Base-by-base conservation (phyloP, 176 grass and related monocot genomes). In the Avena sativa region DNA sequence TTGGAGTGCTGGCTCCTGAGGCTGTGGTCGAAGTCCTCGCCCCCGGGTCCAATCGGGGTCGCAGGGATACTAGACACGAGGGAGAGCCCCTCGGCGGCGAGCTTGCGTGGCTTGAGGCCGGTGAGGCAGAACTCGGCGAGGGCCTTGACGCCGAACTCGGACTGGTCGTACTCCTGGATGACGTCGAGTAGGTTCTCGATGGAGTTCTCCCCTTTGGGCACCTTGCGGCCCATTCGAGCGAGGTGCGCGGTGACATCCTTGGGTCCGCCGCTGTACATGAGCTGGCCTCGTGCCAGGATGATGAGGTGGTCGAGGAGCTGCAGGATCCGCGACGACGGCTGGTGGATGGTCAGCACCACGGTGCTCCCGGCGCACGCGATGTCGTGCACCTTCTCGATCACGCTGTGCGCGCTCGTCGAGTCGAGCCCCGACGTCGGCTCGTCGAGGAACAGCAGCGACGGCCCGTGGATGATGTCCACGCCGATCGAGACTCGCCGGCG, bases 351-450 rank as follows among this genome's bases (percentile, higher is more conserved):
- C 15, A 93, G 86, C 76, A 93, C 89, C 62, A 88, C 88, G 25
- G 91, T 93, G 91, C 91, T 93, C 32, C 91, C 91, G 2, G 82
- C 79, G 91, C 91, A 90, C 20, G 91, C 91, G 85, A 93, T 88
- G 88, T 90, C 85, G 86, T 90, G 88, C 82, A 90, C 91, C 88
- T 88, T 92, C 90, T 94, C 85, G 65, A 97, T 87, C 80, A 97
- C 95, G 78, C 87, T 92, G 84, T 91, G 83, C 61, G 95, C 95
- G 83, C 92, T 94, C n/a, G 95, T 97, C 2, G 95, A 97, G 86
- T 97, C 92, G 12, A 94, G 86, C 52, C 92, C 95, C 2, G 88
- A 92, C 55, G 92, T 92, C 19, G 92, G 92, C 78, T 94, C 95
- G 80, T 97, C 95, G 9, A 97, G 85, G 83, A 97, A 94, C 55